Evolutionary conservation across 768 basidiomycete genomes (phyloP), one percentile per base, ranked within the genome.

Genomic region (Boletus sp.): DNA sequence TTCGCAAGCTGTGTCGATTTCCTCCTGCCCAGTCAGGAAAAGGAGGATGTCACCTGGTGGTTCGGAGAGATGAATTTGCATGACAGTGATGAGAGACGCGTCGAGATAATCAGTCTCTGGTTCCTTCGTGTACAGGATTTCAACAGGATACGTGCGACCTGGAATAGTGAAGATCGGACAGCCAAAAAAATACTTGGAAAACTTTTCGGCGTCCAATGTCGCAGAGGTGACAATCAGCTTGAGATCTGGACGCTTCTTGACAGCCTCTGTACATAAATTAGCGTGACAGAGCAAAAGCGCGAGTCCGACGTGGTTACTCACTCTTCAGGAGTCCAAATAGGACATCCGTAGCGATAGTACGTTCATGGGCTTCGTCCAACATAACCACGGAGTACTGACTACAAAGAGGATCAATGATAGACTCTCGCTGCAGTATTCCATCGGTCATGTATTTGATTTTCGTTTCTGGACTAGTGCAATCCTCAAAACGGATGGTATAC

Each of bases 391-490:
- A 93, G 69, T 99, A 99, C 44, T 85, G 82, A 56, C 85, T 90
- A 69, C 93, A 87, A 56, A 97, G 85, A 6, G 96, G 96, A 66
- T 99, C 97, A 66, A 98, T 90, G 50, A 99, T 77, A 59, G 89
- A 93, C 77, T 99, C 97, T 74, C 97, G 84, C 66, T 98, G 92
- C 25, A 99, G 80, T 93, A 99, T 98, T 76, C 97, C 97, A 67
- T 98, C 97, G 65, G 97, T 99, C 97, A 99, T 98, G 81, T 97
- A 99, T 73, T 98, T 99, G 81, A 99, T 99, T 66, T 90, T 86
- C 4, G 97, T 98, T 74, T 99, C 97, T 4, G 97, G 96, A 66
- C 93, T 90, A 7, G 97, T 98, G 72, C 96, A 94, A 72, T 99
- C 97, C 75, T 99, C 97, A 71, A 99, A 99, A 76, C 97, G 96